Evolutionary conservation across 176 grass and related monocot genomes (phyloP).

Genomic region (Eremochloa ophiuroides): DNA sequence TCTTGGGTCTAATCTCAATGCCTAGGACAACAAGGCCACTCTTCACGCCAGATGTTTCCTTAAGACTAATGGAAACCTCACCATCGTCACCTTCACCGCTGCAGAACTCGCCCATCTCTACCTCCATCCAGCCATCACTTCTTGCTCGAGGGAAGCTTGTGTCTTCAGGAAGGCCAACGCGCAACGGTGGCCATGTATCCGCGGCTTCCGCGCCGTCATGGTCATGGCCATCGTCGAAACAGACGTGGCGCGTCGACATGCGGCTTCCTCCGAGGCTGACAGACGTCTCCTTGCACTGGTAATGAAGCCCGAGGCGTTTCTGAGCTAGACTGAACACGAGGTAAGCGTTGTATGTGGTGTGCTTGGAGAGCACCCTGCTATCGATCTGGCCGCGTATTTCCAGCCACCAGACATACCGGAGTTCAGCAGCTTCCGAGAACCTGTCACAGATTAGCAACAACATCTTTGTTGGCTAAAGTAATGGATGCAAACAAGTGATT

Average conservation of each 20-base stretch:
- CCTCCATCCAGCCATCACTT: constrained; percentile 54
- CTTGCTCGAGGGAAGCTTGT: background rate
- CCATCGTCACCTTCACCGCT: constrained; percentile 31
- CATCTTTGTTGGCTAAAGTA: background rate
- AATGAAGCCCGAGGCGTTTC: background rate
- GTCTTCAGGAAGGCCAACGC: background rate
- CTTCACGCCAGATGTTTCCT: constrained; percentile 38
- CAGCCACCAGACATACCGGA: constrained; percentile 45
- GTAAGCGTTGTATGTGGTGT: constrained; percentile 35
- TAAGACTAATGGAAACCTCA: constrained; percentile 41
- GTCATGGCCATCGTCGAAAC: background rate
- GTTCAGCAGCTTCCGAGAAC: constrained; percentile 30
- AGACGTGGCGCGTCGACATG: background rate
- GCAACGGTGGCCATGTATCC: background rate
- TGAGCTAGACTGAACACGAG: constrained; percentile 37
- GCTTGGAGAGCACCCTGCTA: constrained; percentile 36
- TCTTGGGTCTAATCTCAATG: constrained; percentile 64
- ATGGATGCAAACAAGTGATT: background rate
- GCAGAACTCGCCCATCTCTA: constrained; percentile 54
- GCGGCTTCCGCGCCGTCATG: no score
- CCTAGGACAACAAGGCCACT: constrained; percentile 55
- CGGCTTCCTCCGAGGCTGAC: constrained; percentile 1
- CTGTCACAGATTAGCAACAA: background rate
- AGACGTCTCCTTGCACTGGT: background rate
- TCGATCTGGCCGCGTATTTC: constrained; percentile 51